These are phyloP conservation scores for Cercophora samala DNA, from an alignment of 495 filamentous ascomycete genomes.

Conservation along the genomic window DNA sequence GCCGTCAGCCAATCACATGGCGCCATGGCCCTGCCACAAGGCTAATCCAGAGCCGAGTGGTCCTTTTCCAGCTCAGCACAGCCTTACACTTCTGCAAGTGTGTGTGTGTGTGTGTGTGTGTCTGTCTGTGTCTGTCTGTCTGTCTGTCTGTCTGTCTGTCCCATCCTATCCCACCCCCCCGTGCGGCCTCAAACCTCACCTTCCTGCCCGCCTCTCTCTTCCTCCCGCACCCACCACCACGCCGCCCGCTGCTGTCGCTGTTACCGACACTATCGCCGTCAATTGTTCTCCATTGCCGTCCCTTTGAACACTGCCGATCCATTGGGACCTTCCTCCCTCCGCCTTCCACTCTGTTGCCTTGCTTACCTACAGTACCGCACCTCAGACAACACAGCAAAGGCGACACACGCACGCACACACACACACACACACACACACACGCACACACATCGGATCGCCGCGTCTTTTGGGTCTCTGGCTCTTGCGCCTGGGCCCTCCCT, in stretches of 20 bases:
- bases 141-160: neutral
- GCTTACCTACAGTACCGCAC: no score
- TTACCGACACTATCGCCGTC: neutral
- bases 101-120: constrained; percentile 6
- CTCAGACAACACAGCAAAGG: no score
- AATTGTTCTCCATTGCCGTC: neutral
- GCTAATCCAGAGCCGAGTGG: constrained; percentile 38
- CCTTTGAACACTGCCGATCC: neutral
- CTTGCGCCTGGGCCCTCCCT: neutral
- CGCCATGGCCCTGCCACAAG: constrained; percentile 31
- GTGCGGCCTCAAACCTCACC: constrained; percentile 24
- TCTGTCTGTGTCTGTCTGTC: neutral
- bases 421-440: no score
- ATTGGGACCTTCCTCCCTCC: neutral
- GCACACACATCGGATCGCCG: no score
- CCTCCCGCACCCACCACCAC: neutral
- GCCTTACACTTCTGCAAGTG: constrained; percentile 28
- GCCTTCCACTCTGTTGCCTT: neutral
- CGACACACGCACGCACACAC: no score
- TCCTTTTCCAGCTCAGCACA: constrained; percentile 30
- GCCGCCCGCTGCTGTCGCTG: neutral
- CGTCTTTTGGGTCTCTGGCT: no score
- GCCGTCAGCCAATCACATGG: constrained; percentile 23
- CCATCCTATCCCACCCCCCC: constrained; percentile 5
- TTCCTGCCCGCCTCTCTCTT: constrained; percentile 7